phyloP scores from a whole-genome alignment of 1,284 basidiomycete genomes.

The Lignosus rhinocerotis region DNA sequence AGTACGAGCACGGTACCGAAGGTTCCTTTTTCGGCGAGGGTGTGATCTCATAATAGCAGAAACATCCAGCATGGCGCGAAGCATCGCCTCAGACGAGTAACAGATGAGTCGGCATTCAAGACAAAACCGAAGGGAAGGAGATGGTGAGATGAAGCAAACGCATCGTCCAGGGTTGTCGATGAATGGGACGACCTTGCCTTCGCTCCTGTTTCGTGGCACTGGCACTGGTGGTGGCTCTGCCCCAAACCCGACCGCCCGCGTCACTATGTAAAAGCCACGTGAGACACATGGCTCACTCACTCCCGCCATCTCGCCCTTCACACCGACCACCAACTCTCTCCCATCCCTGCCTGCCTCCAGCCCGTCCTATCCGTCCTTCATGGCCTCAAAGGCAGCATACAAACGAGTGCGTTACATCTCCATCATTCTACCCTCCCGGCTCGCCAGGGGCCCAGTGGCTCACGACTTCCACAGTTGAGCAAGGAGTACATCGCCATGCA shows the following conservation, averaged over 20 bases:
- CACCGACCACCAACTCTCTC: conserved; percentile 16
- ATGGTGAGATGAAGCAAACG: not conserved
- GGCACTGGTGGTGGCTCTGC: not conserved
- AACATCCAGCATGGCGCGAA: not conserved
- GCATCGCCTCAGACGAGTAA: not conserved
- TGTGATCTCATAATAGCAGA: not conserved
- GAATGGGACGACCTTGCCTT: not conserved
- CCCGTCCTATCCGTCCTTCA: conserved; percentile 32
- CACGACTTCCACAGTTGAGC: conserved; percentile 53
- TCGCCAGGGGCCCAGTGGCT: not conserved
- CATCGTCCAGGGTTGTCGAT: not conserved
- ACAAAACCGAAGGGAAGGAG: not conserved
- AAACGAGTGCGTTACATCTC: conserved; percentile 63
- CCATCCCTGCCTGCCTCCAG: not conserved
- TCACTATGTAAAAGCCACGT: conserved; percentile 16
- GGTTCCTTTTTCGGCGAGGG: not conserved
- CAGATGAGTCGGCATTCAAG: conserved; percentile 1
- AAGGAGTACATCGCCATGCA: conserved; percentile 96
- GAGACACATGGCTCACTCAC: conserved; percentile 12
- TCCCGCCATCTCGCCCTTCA: conserved; percentile 14
- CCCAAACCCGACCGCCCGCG: not conserved
- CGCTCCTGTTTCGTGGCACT: no score
- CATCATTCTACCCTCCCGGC: not conserved
- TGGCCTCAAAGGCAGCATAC: conserved; percentile 83
- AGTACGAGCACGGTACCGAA: not conserved